Base-by-base conservation (phyloP, 129 eudicot genomes). In the Centrapalus pauciflorus region DNA sequence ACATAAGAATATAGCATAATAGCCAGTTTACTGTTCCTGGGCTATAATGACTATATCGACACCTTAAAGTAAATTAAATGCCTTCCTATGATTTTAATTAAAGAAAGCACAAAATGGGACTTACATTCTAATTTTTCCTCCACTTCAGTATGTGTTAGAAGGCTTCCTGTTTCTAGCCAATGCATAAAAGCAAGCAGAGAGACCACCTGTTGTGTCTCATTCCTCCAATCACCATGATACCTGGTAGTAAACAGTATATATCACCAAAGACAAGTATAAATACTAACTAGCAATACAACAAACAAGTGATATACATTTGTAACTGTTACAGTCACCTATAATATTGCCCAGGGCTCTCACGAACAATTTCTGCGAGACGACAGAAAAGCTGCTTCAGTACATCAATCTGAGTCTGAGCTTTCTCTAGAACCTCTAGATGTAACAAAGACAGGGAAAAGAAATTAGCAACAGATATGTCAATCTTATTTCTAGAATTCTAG, bases 211-310 rank as follows among this genome's bases (percentile, higher is more conserved):
- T 93, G 98, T 6, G 92, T 84, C 76, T 93, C 98, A 45, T 73
- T 93, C 72, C 81, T 86, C 98, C 98, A 93, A 71, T 93, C 96
- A 76, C 88, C 94, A 72, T 93, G 98, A 55, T 83, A 93, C 82
- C 96, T 92, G 54, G 38, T 9, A 4, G 37, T 13, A 28, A 76
- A 52, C 40, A 35, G 7, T 29, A 62, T 16, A 45, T 8, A 52
- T 58, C 20, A 76, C 21, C 0, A 40, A 37, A 9, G 43, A 52
- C n/a, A 38, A 57, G 11, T 16, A 28, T 57, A n/a, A 61, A 67
- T 24, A 63, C 25, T 20, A 61, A 49, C 34, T 25, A n/a, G 6
- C 1, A 13, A 41, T 55, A 45, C 8, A 56, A 48, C 7, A 34
- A 32, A 34, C 7, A 40, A 27, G 13, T 68, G 12, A 69, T 4